Evolutionary conservation across 1,284 basidiomycete genomes (phyloP), one percentile per base, ranked within the genome.

Genomic region (Exsudoporus floridanus): DNA sequence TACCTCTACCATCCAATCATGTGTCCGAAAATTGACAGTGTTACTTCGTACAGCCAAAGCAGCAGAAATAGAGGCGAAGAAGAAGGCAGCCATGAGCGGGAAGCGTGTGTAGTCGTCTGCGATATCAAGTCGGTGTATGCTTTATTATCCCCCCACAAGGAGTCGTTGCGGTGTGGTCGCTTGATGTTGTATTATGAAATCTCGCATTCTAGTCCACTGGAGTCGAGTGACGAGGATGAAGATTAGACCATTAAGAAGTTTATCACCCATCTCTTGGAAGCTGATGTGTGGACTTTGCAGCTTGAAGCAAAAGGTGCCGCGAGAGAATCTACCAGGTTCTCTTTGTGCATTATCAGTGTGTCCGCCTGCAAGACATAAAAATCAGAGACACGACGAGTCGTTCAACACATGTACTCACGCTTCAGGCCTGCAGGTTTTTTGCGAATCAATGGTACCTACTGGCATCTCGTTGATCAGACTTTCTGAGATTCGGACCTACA

Each of bases 51-150:
- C 52, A 81, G 79, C 73, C 41, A 80, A 74, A 60, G 66, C 72
- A 8, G 72, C 74, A 14, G 78, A 77, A 49, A 36, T 73, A 33
- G 75, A 78, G 49, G 71, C 72, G 8, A 78, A 76, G 70, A 71
- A 67, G 58, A 64, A 64, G 40, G 60, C 60, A 31, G 58, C 60
- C 27, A 60, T 48, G 40, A 56, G 36, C 21, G 69, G 69, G 25
- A 73, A 64, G 49, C 71, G 70, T 38, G 3, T 54, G 44, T 71
- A 46, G 59, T 41, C 33, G 5, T 39, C 12, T 4, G 13, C 5
- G 18, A 36, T 41, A 41, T 27, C 25, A n/a, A 16, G 16, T 19
- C 16, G 21, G 21, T 48, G 49, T 55, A 53, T 36, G 42, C 33
- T 39, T 42, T 42, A 57, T 39, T 46, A 46, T 37, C 45, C 36